Percentiles rank a stretch among this genome's conserved stretches.
phyloP scores from a whole-genome alignment of 2,329 filamentous ascomycete genomes.

The Penicillium hesseltinei region DNA sequence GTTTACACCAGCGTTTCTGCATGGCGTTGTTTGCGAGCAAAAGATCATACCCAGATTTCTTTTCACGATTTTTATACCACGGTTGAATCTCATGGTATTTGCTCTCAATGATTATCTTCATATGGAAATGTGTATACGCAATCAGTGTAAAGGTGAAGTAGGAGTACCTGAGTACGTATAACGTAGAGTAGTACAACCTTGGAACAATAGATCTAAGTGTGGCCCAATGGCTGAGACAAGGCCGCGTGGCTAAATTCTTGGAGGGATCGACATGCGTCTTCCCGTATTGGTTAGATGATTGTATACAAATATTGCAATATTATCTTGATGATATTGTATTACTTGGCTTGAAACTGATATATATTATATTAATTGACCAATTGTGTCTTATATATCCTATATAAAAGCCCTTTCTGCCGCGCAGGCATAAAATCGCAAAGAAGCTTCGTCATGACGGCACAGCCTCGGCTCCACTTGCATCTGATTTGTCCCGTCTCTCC shows the following conservation, averaged over 20 bases:
- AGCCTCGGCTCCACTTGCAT: conserved; percentile 1
- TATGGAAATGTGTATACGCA: conserved; percentile 4
- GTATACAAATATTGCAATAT: neutral
- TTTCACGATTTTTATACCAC: conserved; percentile 12
- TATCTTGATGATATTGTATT: neutral
- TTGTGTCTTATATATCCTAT: too few relatives aligned
- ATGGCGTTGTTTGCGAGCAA: conserved; percentile 27
- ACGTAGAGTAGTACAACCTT: neutral
- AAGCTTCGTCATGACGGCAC: conserved; percentile 5
- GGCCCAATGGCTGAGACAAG: neutral
- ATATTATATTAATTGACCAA: neutral
- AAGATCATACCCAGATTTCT: conserved; percentile 28
- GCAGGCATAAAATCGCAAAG: neutral
- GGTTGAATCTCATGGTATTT: conserved; percentile 6
- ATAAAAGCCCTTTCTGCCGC: neutral
- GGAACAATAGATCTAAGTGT: too few relatives aligned
- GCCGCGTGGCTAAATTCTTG: neutral
- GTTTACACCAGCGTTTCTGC: conserved; percentile 21
- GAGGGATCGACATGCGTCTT: neutral
- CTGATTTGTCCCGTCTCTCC: neutral
- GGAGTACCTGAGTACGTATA: neutral
- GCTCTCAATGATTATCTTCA: neutral
- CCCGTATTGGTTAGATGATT: neutral
- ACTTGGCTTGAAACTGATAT: neutral
- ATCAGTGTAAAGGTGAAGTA: neutral